A percentile compares a stretch with the other conserved stretches of the same genome.
Conservation (phyloP, 371 early-diverging fungal species). For the Rhizopus delemar region DNA sequence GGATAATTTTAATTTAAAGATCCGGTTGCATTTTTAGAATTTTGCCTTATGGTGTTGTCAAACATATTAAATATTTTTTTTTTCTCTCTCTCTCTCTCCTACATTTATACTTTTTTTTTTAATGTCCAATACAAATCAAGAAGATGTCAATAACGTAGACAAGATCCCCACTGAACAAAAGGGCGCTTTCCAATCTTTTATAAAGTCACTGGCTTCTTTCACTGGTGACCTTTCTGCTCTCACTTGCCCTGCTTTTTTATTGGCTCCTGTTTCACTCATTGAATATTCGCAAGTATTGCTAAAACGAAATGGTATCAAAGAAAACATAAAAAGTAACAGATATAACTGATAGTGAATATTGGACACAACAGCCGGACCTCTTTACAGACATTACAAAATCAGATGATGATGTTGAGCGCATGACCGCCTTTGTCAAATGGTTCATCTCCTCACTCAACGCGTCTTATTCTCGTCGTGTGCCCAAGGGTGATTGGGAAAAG, state of each 20-base stretch:
- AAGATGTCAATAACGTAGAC: slow-evolving; percentile 48
- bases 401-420: slow-evolving; percentile 65
- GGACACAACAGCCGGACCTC: slow-evolving; percentile 74
- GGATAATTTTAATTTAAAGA: too few species aligned
- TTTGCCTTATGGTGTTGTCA: too few species aligned
- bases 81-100: too few species aligned
- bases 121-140: too few species aligned
- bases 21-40: too few species aligned
- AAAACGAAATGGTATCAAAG: too few species aligned
- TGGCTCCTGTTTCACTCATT: slow-evolving; percentile 70
- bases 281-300: slow-evolving; percentile 67
- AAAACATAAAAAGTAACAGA: too few species aligned
- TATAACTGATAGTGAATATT: slow-evolving; percentile 56
- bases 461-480: slow-evolving; percentile 56
- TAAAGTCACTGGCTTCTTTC: slow-evolving; percentile 70
- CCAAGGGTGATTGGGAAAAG: slow-evolving; percentile 68
- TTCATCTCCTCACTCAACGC: slow-evolving; percentile 79
- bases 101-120: too few species aligned
- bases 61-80: too few species aligned
- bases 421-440: slow-evolving; percentile 71
- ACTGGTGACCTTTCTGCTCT: slow-evolving; percentile 76
- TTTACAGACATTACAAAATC: slow-evolving; percentile 66
- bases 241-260: slow-evolving; percentile 76
- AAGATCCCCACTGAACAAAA: slow-evolving; percentile 65
- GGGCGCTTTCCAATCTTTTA: slow-evolving; percentile 66